Percentiles rank a stretch among this genome's conserved stretches.
phyloP scores from a whole-genome alignment of 495 filamentous ascomycete species.

The Penicillium ucsense region DNA sequence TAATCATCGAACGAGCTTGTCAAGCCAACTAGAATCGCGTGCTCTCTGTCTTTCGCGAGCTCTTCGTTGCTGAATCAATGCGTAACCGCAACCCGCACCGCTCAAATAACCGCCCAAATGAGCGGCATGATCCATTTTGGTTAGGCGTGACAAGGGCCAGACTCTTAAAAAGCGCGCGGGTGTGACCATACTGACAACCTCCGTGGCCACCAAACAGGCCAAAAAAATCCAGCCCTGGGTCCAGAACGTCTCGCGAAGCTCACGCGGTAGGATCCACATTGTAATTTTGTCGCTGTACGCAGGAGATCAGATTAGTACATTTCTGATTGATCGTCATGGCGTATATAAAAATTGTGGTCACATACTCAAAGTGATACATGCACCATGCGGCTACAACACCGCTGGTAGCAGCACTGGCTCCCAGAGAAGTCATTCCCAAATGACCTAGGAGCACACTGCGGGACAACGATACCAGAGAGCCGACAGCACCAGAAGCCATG shows the following conservation, averaged over 20 bases:
- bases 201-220: slow-evolving; percentile 26
- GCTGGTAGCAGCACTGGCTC: slow-evolving; percentile 64
- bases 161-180: slow-evolving; percentile 14
- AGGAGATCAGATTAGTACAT: not conserved
- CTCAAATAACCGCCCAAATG: slow-evolving; percentile 59
- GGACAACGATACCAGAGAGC: slow-evolving; percentile 53
- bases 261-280: slow-evolving; percentile 31
- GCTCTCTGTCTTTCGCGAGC: slow-evolving; percentile 9
- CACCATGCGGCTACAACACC: slow-evolving; percentile 61
- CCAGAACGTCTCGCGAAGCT: slow-evolving; percentile 24
- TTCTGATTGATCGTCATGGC: not conserved
- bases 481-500: slow-evolving; percentile 54
- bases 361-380: slow-evolving; percentile 49
- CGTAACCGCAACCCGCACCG: slow-evolving; percentile 33
- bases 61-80: slow-evolving; percentile 13
- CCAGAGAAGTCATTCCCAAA: slow-evolving; percentile 48
- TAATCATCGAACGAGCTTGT: not conserved
- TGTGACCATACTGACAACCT: slow-evolving; percentile 26
- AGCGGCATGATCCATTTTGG: slow-evolving; percentile 54
- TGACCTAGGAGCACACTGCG: slow-evolving; percentile 43
- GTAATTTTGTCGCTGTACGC: slow-evolving; percentile 30
- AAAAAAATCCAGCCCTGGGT: slow-evolving; percentile 30
- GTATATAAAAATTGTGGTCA: not conserved
- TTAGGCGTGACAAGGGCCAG: slow-evolving; percentile 16
- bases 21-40: slow-evolving; percentile 12